Percentiles rank a stretch among this genome's conserved stretches.
Conservation (phyloP, 2,329 filamentous ascomycete genomes). For the Pseudopyrenochaeta lycopersici region DNA sequence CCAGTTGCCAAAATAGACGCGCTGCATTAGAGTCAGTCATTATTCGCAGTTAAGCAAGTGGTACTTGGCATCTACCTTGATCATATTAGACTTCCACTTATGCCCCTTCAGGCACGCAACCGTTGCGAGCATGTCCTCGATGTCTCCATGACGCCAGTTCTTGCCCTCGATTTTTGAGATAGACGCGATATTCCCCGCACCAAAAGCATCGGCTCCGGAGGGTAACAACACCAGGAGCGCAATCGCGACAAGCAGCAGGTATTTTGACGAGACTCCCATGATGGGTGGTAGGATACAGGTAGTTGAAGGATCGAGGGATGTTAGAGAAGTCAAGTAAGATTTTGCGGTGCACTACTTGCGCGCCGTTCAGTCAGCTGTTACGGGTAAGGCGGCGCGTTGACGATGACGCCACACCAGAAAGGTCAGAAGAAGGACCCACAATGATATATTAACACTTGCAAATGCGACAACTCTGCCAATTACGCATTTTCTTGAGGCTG, state of each 20-base stretch:
- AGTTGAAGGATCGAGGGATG: not conserved
- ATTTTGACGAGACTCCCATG: constrained; percentile 46
- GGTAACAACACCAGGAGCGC: constrained; percentile 49
- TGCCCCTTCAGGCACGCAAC: constrained; percentile 56
- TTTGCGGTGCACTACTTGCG: constrained; percentile 5
- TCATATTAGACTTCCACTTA: constrained; percentile 57
- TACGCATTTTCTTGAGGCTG: not conserved
- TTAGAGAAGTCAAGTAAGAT: constrained; percentile 3
- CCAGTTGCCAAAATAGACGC: constrained; percentile 57
- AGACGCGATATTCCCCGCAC: constrained; percentile 57
- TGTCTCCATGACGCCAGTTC: constrained; percentile 64
- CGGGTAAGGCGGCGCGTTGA: constrained; percentile 15
- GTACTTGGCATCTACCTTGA: constrained; percentile 43
- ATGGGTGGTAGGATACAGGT: constrained; percentile 4
- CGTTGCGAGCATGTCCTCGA: constrained; percentile 61
- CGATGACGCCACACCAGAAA: constrained; percentile 16
- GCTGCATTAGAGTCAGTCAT: constrained; percentile 35
- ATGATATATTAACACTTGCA: not conserved
- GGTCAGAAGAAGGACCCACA: constrained; percentile 6
- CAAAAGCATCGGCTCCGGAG: constrained; percentile 52
- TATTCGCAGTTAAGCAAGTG: not conserved
- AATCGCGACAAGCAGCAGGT: constrained; percentile 47
- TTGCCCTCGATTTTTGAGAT: constrained; percentile 54
- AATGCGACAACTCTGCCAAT: not conserved
- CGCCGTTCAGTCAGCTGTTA: constrained; percentile 17